Base-by-base conservation (phyloP, 768 basidiomycete species). In the Clathrus columnatus region DNA sequence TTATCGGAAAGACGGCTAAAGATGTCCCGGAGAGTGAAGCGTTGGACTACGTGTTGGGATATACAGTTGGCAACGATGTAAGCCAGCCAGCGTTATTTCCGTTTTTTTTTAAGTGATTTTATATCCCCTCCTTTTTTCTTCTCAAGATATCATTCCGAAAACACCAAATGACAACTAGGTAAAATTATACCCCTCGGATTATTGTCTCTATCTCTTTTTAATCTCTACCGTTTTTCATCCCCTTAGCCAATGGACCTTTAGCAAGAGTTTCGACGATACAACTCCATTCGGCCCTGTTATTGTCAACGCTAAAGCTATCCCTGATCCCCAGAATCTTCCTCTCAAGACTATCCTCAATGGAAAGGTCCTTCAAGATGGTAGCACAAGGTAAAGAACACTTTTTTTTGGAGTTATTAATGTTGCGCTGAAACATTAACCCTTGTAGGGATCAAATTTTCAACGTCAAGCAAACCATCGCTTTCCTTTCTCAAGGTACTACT, bases 401-500 rank as follows among this genome's bases (percentile, higher is more conserved):
- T 23, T 18, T 26, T 23, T 57, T 42, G 18, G 54, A 5, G 23
- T 5, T 43, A 26, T 17, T 51, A 41, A 18, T 18, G 49, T 30
- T 27, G 51, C 26, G 10, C 47, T 41, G 17, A 21, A 47, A 50
- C 50, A 30, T 16, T 29, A 17, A 16, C 18, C 30, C n/a, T 23
- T 43, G 6, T 63, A 92, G 90, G 49, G 79, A 86, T 59, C 85
- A 91, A 63, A 85, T 94, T 54, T 94, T 92, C 73, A 81, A 69
- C 60, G 80, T 91, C 29, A 80, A 82, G 45, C 78, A 85, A 64
- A 88, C 88, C 1, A 74, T 93, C 44, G 73, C 89, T 0, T 87
- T 83, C 73, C 80, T 93, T 45, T 90, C 87, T 0, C 87, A 91
- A 64, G 87, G 82, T 3, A 91, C 89, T 5, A 91, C 90, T 0